phyloP scores from a whole-genome alignment of 768 basidiomycete genomes.

The Mycena leptocephala region DNA sequence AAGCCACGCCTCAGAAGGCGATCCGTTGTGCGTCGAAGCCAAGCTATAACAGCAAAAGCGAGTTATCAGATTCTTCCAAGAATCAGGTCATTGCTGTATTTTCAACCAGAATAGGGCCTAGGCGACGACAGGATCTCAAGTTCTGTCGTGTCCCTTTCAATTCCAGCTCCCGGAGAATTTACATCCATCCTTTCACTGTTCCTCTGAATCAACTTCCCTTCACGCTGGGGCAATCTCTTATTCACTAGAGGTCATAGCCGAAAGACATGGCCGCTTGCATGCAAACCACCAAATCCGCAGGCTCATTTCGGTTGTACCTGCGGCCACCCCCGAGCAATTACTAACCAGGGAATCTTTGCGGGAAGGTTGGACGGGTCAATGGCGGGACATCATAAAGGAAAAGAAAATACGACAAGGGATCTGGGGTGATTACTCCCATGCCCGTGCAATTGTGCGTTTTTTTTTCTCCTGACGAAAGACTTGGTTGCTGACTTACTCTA shows the following conservation, averaged over 20 bases:
- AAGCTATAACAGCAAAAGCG: too few relatives aligned
- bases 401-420: slow-evolving; percentile 1
- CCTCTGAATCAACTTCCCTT: neutral
- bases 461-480: neutral
- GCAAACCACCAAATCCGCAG: neutral
- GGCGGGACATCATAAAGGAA: neutral
- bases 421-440: slow-evolving; percentile 20
- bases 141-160: neutral
- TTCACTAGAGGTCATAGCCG: neutral
- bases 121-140: neutral
- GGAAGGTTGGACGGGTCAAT: slow-evolving; percentile 1
- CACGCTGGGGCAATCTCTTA: neutral
- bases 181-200: neutral
- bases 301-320: neutral
- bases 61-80: too few relatives aligned
- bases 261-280: neutral
- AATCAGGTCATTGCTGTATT: too few relatives aligned
- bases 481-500: neutral
- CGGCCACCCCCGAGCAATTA: neutral
- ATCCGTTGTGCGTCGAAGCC: too few relatives aligned
- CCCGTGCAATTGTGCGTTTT: neutral
- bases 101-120: too few relatives aligned
- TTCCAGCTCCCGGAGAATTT: neutral
- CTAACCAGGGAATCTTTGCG: neutral
- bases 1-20: too few relatives aligned